Base-by-base conservation (phyloP, 352 stramenopile genomes). In the Globisporangium okanoganense region DNA sequence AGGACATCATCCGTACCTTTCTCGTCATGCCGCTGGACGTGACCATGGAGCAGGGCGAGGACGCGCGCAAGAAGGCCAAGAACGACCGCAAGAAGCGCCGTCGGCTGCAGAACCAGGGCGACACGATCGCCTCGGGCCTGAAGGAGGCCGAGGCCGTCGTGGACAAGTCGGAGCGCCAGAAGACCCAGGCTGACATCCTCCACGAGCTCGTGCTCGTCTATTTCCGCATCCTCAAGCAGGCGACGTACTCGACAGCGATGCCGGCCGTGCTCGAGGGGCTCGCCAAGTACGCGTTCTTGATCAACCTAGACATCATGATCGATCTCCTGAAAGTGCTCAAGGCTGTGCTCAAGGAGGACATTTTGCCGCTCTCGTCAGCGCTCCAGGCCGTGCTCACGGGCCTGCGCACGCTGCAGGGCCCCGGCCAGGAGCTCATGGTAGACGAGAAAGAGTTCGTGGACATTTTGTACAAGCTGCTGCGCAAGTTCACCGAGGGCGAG, bases 301-400 rank as follows among this genome's bases (percentile, higher is more conserved):
- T 99, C 61, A 98, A 99, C 68, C 78, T 99, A n/a, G 95, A 99
- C 72, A 98, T 98, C 38, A 96, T 99, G 75, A 90, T 97, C 27
- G 94, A 99, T 69, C 67, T 99, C 48, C 78, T 99, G 58, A 97
- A 94, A 61, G 90, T 98, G 41, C 81, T 99, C 27, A 98, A 98
- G 71, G 75, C 90, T 25, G 76, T 98, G 59, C 76, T 98, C 27
- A 82, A 84, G 35, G 73, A 95, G 53, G 84, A 78, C 58, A 76
- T 89, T 38, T 53, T 94, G 40, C 85, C 87, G 14, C 71, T 95
- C 7, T 54, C 67, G 3, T 78, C 79, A 16, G 80, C 83, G 43
- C 71, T 94, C 60, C 83, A 94, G 56, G 94, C 82, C 50, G 90
- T 98, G 25, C 71, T 98, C 27, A 98, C 93, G 43, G 95, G 94